A percentile compares a stretch with the other conserved stretches of the same genome.
Conservation (phyloP, 331 rosid species). For the Acacia concinna region DNA sequence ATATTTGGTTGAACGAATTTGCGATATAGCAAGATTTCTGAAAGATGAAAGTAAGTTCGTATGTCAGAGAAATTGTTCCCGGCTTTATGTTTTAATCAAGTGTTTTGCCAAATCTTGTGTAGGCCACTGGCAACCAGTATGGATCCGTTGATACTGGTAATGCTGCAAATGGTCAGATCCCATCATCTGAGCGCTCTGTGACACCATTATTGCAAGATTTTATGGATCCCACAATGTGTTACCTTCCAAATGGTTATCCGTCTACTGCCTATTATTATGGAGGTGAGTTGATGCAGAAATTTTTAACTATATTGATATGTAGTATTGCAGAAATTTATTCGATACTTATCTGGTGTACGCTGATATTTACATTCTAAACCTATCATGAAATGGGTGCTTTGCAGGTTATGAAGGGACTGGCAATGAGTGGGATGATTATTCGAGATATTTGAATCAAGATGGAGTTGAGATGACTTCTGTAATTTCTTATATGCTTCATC, state of each 20-base stretch:
- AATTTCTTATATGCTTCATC: slow-evolving; percentile 15
- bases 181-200: slow-evolving; percentile 66
- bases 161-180: slow-evolving; percentile 69
- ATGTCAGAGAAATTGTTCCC: neutral
- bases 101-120: slow-evolving; percentile 18
- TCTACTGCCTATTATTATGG: slow-evolving; percentile 77
- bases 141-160: slow-evolving; percentile 72
- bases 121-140: slow-evolving; percentile 67
- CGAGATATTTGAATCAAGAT: slow-evolving; percentile 70
- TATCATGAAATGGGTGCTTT: neutral
- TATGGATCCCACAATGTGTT: slow-evolving; percentile 70
- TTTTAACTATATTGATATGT: neutral
- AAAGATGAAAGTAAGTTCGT: neutral
- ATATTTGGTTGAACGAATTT: neutral
- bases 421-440: slow-evolving; percentile 80
- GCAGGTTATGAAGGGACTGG: slow-evolving; percentile 73
- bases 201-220: slow-evolving; percentile 75
- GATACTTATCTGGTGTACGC: neutral
- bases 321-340: neutral
- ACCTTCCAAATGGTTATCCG: slow-evolving; percentile 72
- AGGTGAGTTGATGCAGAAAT: slow-evolving; percentile 43
- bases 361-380: neutral
- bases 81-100: neutral
- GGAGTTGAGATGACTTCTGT: slow-evolving; percentile 91
- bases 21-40: neutral